These are phyloP conservation scores for Mycena alexandri DNA, from an alignment of 768 basidiomycete species.

Conservation along the genomic window DNA sequence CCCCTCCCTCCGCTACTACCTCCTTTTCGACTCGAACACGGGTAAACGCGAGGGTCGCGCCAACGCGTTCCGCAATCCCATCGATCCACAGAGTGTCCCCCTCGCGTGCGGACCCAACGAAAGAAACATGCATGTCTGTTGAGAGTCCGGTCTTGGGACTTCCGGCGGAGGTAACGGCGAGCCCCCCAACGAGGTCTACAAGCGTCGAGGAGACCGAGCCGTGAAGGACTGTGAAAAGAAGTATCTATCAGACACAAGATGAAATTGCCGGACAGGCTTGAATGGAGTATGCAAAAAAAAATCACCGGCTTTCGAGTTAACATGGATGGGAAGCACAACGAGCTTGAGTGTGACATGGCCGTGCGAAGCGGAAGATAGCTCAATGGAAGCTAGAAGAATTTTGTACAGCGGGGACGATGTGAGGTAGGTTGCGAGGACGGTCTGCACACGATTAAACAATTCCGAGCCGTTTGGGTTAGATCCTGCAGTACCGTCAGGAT, in stretches of 20 bases:
- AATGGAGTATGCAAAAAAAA: background rate
- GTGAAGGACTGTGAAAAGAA: slow-evolving; percentile 26
- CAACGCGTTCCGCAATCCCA: slow-evolving; percentile 32
- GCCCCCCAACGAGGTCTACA: slow-evolving; percentile 35
- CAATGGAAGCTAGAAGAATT: slow-evolving; percentile 27
- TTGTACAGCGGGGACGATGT: slow-evolving; percentile 36
- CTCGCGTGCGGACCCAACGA: slow-evolving; percentile 27
- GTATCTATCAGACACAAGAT: background rate
- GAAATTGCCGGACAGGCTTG: background rate
- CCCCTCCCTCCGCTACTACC: background rate
- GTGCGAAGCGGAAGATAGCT: slow-evolving; percentile 13
- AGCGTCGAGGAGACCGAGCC: slow-evolving; percentile 35
- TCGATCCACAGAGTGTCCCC: slow-evolving; percentile 34
- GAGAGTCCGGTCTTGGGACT: slow-evolving; percentile 34
- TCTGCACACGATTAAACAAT: slow-evolving; percentile 21
- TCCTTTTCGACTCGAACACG: slow-evolving; percentile 33
- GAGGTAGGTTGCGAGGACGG: slow-evolving; percentile 28
- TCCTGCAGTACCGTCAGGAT: background rate
- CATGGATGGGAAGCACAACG: slow-evolving; percentile 32
- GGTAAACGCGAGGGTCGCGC: slow-evolving; percentile 33
- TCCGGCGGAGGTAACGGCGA: slow-evolving; percentile 30
- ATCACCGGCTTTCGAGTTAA: slow-evolving; percentile 36
- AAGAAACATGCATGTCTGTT: slow-evolving; percentile 35
- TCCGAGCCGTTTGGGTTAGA: background rate
- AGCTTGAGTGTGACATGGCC: slow-evolving; percentile 27